Evolutionary conservation across 2,329 filamentous ascomycete genomes (phyloP), one percentile per base, ranked within the genome.

Genomic region (Sordariomycetes sp.): DNA sequence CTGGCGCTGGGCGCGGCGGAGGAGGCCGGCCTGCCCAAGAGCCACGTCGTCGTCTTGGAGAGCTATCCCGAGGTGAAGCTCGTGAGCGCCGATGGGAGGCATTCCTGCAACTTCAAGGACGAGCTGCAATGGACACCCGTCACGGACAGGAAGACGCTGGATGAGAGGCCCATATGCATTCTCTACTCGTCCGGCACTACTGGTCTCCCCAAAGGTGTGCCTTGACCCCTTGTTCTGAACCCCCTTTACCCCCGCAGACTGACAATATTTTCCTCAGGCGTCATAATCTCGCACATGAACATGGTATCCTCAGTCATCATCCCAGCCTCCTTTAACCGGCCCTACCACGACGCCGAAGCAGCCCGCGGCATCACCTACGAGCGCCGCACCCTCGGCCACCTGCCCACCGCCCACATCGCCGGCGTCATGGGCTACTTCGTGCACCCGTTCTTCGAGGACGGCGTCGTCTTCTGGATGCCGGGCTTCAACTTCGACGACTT

Each of bases 391-490:
- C 42, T 66, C 2, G 64, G 52, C 2, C 66, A 69, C 40, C 45
- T 69, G 1, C 65, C 65, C 0, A 53, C 59, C 1, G 62, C 63
- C 2, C 66, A 70, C 44, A 61, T 69, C 19, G 64, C 65, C 4
- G 65, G 64, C 4, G 41, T 67, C 2, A 57, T 61, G 35, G 50
- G 54, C n/a, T 67, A 66, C 39, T 53, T 69, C 10, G 42, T 65
- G 30, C 57, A 58, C 27, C 46, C 50, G 1, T 47, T 54, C 8
- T 67, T 63, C 38, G 50, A 61, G 24, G 68, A 61, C 21, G 63
- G 63, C 4, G 51, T 58, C 1, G 60, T 72, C 3, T 79, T 73
- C 58, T 80, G 75, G 75, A 79, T 81, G 75, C 57, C 64, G 4
- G 62, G 59, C 26, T 81, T 80, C 48, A 64, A 74, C 39, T 73